These are phyloP conservation scores for Penicillium sp. DNA, from an alignment of 2,329 filamentous ascomycete genomes.

Conservation along the genomic window DNA sequence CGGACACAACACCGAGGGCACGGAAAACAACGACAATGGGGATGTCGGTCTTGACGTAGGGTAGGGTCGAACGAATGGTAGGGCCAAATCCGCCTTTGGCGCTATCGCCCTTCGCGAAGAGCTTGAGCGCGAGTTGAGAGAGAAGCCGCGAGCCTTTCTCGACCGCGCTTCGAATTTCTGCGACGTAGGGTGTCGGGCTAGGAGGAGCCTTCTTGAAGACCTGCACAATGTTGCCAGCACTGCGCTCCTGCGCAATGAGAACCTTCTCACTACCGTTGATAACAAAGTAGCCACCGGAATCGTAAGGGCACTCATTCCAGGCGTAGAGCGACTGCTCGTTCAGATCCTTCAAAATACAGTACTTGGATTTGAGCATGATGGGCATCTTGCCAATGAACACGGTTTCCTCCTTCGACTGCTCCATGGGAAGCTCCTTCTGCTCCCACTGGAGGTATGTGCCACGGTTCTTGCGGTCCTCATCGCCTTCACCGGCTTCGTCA, in stretches of 20 bases:
- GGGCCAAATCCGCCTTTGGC: conserved; percentile 78
- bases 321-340: conserved; percentile 82
- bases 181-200: conserved; percentile 88
- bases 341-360: conserved; percentile 82
- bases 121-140: conserved; percentile 85
- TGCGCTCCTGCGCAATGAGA: conserved; percentile 93
- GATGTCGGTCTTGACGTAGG: conserved; percentile 90
- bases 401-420: conserved; percentile 63
- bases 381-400: conserved; percentile 95
- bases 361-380: conserved; percentile 96
- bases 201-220: conserved; percentile 96
- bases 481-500: conserved; percentile 53
- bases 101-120: conserved; percentile 78
- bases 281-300: conserved; percentile 97
- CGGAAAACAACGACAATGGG: conserved; percentile 95
- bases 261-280: conserved; percentile 99
- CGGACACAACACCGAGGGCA: conserved; percentile 90
- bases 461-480: conserved; percentile 48
- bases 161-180: conserved; percentile 92
- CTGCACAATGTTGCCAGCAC: conserved; percentile 96
- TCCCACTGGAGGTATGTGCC: conserved; percentile 50
- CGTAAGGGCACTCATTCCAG: conserved; percentile 95
- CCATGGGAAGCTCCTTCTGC: conserved; percentile 43
- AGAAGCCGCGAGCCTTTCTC: conserved; percentile 95
- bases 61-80: conserved; percentile 84